Evolutionary conservation across 106 monocot genomes (phyloP), one percentile per base, ranked within the genome.

Genomic region (Dendrobium chrysotoxum): DNA sequence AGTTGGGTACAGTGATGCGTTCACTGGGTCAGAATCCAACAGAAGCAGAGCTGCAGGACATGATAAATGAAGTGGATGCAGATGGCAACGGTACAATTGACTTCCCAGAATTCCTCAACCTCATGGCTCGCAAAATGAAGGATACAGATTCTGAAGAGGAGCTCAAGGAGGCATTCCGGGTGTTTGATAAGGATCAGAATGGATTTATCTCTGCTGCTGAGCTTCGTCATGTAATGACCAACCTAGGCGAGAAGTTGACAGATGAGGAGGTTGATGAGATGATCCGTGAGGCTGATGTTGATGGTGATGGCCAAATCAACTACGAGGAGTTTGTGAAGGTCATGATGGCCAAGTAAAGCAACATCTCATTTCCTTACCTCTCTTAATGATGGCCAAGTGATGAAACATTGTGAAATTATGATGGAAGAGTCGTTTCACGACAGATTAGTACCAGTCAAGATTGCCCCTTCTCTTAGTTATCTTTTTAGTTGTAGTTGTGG

Each of bases 191-290:
- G 78, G 82, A 83, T 26, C 82, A 83, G 71, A 83, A 83, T 53
- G 82, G 82, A 7, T 83, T 83, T 35, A 83, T 83, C 77, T 83
- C 82, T 26, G 82, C 82, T 54, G 82, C 82, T 8, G 82, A 83
- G 71, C 78, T 83, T 16, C 70, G 82, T 28, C 82, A 83, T 53
- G 82, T 83, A 70, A 83, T 83, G 82, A 83, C 82, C 68, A 83
- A 83, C 53, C 82, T 83, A 25, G 82, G 82, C 0, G 78, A 78
- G 71, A 35, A 35, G 35, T 35, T 35, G 35, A 83, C 82, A 1
- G 82, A 83, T 72, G 82, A 83, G 31, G 82, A 83, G 71, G 82
- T 83, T 4, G 82, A 83, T 28, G 82, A 83, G 78, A 83, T 83
- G 82, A 83, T 83, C 16, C 77, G 82, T 9, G 82, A 83, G 17